Evolutionary conservation across 306 rosid species (phyloP), one percentile per base, ranked within the genome.

Genomic region (Ormosia semicastrata): DNA sequence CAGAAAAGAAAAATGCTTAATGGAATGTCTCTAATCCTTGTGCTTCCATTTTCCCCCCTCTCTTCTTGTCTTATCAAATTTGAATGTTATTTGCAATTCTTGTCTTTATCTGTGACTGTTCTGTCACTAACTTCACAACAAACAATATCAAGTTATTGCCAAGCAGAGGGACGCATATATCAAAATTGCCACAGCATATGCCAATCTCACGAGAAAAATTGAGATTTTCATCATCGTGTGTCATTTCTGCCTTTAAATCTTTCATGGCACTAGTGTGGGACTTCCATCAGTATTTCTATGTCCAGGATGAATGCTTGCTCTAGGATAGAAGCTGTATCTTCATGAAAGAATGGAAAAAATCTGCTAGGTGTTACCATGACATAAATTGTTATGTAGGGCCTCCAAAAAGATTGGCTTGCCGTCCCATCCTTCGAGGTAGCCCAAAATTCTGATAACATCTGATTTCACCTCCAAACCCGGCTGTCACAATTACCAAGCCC

Each of bases 401-500:
- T 84, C 93, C 78, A 33, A 90, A 90, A 37, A 92, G 71, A 81
- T 65, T 87, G 49, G 77, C 69, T 74, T 80, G 87, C 44, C 89
- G 82, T 30, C 89, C 77, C 18, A 88, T 60, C 81, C 82, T 88
- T 59, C 87, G 86, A 0, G 97, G 98, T 14, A 90, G 15, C 32
- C 98, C 98, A 29, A 94, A 92, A 83, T 94, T 94, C 71, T 94
- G 98, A 62, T 89, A 92, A n/a, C 90, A 94, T 69, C 87, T 87
- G 69, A 94, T 94, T 63, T 90, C 91, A 14, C 98, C 98, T 54
- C 88, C 95, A 3, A 85, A 66, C 13, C 97, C 91, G 0, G 94
- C 97, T 0, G 95, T 90, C 30, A 94, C 97, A 62, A 94, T 92
- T 34, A 94, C 98, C 85, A 92, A 81, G 6, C 98, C 98, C 98